Evolutionary conservation across 257 asterid species (phyloP).

Genomic region (Capsicum chinense): DNA sequence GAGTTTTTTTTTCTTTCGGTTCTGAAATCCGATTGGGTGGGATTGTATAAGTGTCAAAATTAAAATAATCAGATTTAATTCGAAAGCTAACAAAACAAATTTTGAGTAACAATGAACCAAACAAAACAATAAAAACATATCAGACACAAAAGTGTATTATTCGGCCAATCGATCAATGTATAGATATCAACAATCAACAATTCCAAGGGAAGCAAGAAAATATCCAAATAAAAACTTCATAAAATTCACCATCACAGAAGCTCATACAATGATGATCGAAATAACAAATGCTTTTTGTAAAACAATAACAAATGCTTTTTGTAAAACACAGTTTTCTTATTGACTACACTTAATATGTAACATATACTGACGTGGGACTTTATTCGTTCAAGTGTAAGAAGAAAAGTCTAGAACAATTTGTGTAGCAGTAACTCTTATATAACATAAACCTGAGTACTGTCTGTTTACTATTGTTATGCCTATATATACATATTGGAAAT

Average conservation of each 20-base stretch:
- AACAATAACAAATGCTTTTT: background rate
- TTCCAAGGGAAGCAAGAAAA: background rate
- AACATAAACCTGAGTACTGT: background rate
- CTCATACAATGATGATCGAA: background rate
- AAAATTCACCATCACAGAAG: background rate
- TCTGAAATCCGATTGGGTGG: background rate
- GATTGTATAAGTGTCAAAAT: background rate
- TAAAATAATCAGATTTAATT: background rate
- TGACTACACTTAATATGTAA: background rate
- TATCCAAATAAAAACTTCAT: background rate
- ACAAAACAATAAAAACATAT: background rate
- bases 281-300: background rate
- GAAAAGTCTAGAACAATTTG: background rate
- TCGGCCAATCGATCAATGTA: too few species aligned
- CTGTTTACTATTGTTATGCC: constrained; percentile 21
- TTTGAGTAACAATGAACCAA: too few species aligned
- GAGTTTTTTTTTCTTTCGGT: too few species aligned
- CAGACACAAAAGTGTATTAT: background rate
- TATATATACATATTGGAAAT: constrained; percentile 41
- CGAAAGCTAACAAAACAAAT: background rate
- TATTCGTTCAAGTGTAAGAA: background rate
- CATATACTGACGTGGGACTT: background rate
- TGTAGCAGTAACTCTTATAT: background rate
- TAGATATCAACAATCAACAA: background rate
- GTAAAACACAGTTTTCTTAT: background rate